Base-by-base conservation (phyloP, 805 yeast genomes). In the Lipomyces kockii region DNA sequence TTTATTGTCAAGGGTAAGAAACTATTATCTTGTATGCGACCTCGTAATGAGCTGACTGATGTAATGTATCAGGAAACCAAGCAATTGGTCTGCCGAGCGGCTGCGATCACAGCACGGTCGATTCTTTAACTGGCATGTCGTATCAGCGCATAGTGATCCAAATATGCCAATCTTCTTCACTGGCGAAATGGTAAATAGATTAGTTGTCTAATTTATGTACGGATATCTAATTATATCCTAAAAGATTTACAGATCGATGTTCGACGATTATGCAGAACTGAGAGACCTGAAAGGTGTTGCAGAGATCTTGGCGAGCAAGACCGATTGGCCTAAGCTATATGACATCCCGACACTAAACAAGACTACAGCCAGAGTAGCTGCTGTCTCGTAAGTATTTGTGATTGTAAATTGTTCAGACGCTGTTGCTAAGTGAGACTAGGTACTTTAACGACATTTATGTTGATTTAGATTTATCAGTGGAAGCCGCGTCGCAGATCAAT, bases 11-110 rank as follows among this genome's bases (percentile, higher is more conserved):
- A 70, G 66, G 65, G 72, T 67, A 37, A 27, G 58, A 37, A 84
- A n/a, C 29, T 25, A 14, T 32, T n/a, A 55, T 14, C 6, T n/a
- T 20, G 14, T 37, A 11, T 3, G 5, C 22, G n/a, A 25, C 37
- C 46, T 22, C 8, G 22, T 14, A 37, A 34, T 20, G 5, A 12
- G 85, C 0, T 54, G 61, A 62, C 34, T 11, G 65, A 34, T 52
- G 7, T 60, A 49, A 49, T 49, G 11, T 49, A 4, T 22, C 34
- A 76, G 77, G 0, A 58, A 61, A n/a, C 64, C 63, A 4, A 77
- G 84, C 4, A 70, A 80, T 60, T 86, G 89, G 89, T 75, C 84
- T 6, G 88, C 87, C 1, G 82, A 83, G 35, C 52, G 72, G 12
- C 54, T 68, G n/a, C 62, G 63, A 1, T 27, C 65, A 17, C 76